phyloP scores from a whole-genome alignment of 495 filamentous ascomycete species.

The Xylaria intraflava region DNA sequence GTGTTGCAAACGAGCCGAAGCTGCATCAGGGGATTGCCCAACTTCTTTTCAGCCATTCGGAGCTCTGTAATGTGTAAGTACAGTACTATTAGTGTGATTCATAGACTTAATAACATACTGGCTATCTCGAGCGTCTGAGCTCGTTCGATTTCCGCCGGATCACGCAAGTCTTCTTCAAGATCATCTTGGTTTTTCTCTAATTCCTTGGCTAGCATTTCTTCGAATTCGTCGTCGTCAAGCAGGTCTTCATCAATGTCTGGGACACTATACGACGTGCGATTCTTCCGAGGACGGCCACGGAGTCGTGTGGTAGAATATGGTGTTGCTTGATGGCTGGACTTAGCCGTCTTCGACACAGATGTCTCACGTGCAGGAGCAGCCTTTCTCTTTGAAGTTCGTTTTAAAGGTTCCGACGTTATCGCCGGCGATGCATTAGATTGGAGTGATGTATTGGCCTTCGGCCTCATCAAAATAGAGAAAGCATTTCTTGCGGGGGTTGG shows the following conservation, averaged over 20 bases:
- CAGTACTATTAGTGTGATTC: neutral
- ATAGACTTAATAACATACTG: slow-evolving; percentile 43
- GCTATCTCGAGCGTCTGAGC: slow-evolving; percentile 71
- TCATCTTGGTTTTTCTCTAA: slow-evolving; percentile 48
- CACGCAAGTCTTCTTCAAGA: slow-evolving; percentile 32
- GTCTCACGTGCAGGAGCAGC: slow-evolving; percentile 23
- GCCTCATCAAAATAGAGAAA: slow-evolving; percentile 42
- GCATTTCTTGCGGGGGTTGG: slow-evolving; percentile 31
- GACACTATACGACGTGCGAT: slow-evolving; percentile 40
- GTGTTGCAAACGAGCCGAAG: slow-evolving; percentile 86
- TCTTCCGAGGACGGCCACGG: slow-evolving; percentile 35
- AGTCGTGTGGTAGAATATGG: slow-evolving; percentile 40
- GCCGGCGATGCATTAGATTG: slow-evolving; percentile 14
- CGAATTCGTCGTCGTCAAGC: slow-evolving; percentile 68
- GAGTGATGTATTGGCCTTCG: slow-evolving; percentile 24
- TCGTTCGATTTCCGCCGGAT: slow-evolving; percentile 58
- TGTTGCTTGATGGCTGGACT: slow-evolving; percentile 63
- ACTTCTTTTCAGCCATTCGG: slow-evolving; percentile 84
- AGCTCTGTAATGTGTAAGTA: slow-evolving; percentile 45
- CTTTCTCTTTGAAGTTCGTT: slow-evolving; percentile 40
- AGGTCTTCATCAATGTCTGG: slow-evolving; percentile 59
- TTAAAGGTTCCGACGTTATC: slow-evolving; percentile 15
- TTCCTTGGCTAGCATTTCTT: slow-evolving; percentile 59
- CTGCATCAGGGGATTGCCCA: slow-evolving; percentile 92
- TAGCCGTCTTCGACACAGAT: slow-evolving; percentile 57